Percentiles rank a stretch among this genome's conserved stretches.
These are phyloP conservation scores for Chiua virens DNA, from an alignment of 768 basidiomycete species.

Conservation along the genomic window DNA sequence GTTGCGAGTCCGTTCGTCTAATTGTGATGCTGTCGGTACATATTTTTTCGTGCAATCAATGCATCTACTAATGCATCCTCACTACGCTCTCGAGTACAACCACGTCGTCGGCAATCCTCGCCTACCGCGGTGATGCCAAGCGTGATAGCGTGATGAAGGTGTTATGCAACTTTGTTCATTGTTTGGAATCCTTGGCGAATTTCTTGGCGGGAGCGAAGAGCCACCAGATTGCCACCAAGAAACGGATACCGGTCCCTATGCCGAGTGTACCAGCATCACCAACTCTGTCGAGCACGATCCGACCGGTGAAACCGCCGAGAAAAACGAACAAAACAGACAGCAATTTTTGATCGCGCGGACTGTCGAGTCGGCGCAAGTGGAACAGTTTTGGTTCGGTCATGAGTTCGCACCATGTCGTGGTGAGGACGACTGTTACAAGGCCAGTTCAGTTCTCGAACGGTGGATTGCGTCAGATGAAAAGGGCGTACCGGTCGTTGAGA, in stretches of 20 bases:
- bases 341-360: conserved; percentile 68
- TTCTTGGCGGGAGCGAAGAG: conserved; percentile 50
- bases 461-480: too few species aligned
- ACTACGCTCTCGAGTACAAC: too few species aligned
- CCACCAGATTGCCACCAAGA: conserved; percentile 65
- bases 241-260: conserved; percentile 59
- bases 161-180: neutral
- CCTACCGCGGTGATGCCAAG: too few species aligned
- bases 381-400: conserved; percentile 80
- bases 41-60: neutral
- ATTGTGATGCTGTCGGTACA: neutral
- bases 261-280: conserved; percentile 68
- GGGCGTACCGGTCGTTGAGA: conserved; percentile 68
- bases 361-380: conserved; percentile 47
- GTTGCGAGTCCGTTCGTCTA: conserved; percentile 10
- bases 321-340: conserved; percentile 70
- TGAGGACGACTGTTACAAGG: conserved; percentile 62
- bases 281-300: conserved; percentile 56
- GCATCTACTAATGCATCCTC: neutral
- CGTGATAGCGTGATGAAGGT: neutral
- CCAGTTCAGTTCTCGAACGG: too few species aligned
- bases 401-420: conserved; percentile 87
- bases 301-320: conserved; percentile 70
- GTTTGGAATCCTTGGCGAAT: neutral
- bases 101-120: too few species aligned